Conservation (phyloP, 2,329 filamentous ascomycete species). For the Fusarium hainanense region DNA sequence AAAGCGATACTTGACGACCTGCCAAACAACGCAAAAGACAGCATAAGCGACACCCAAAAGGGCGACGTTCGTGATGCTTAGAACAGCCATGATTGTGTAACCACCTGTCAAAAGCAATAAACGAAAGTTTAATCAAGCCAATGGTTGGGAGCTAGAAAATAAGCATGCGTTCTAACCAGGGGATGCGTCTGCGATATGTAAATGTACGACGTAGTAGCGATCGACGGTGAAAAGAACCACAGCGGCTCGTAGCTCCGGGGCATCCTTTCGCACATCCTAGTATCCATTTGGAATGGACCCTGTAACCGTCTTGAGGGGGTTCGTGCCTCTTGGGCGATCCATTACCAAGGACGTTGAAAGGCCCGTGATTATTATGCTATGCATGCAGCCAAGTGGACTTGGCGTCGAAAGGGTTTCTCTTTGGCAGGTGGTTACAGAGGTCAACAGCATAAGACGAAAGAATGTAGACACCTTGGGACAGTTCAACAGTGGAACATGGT, state of each 20-base stretch:
- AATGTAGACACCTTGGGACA: rapidly evolving
- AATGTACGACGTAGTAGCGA: constrained; percentile 4
- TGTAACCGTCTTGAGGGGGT: not conserved
- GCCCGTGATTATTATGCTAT: constrained; percentile 15
- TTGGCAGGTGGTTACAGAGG: not conserved
- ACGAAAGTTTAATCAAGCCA: constrained; percentile 5
- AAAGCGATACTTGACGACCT: constrained; percentile 33
- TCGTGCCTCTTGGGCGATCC: not conserved
- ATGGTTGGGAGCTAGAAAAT: constrained; percentile 9
- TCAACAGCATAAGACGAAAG: not conserved
- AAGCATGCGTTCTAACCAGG: constrained; percentile 8
- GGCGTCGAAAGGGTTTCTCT: not conserved
- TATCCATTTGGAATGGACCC: not conserved
- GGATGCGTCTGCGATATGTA: not conserved
- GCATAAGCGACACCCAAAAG: constrained; percentile 20
- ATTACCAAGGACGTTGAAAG: constrained; percentile 8
- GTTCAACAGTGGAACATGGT: not conserved
- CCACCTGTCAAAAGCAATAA: not conserved
- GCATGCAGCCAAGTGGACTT: not conserved
- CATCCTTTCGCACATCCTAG: not conserved
- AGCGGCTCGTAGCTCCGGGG: not conserved
- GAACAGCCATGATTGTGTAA: constrained; percentile 14
- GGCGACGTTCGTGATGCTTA: constrained; percentile 15
- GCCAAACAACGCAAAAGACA: constrained; percentile 9
- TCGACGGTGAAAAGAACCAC: not conserved